These are phyloP conservation scores for Saccharomyces hybrid DNA, from an alignment of 1,139 yeast species.

Conservation along the genomic window DNA sequence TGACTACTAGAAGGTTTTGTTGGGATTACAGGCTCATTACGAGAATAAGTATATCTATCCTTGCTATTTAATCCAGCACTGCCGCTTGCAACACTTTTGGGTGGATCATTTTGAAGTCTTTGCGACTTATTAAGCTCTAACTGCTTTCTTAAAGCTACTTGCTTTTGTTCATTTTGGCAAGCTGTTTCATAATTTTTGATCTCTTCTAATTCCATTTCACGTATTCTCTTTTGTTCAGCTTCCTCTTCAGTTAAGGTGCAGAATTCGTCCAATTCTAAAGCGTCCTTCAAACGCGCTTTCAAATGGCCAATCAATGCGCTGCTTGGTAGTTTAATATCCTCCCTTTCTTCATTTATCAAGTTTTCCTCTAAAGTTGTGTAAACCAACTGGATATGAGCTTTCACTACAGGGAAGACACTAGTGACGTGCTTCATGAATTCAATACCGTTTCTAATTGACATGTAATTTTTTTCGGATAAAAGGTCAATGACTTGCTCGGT, in stretches of 20 bases:
- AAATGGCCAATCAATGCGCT: conserved; percentile 71
- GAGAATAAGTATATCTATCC: neutral
- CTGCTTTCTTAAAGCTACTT: conserved; percentile 20
- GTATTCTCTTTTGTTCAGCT: conserved; percentile 21
- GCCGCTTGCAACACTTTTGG: neutral
- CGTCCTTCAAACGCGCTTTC: conserved; percentile 46
- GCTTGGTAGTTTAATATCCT: conserved; percentile 73
- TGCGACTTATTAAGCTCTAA: conserved; percentile 17
- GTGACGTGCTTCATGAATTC: conserved; percentile 65
- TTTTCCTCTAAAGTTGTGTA: conserved; percentile 44
- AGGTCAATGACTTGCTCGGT: conserved; percentile 44
- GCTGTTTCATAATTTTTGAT: conserved; percentile 21
- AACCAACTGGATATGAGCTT: conserved; percentile 56
- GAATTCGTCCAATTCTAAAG: conserved; percentile 57
- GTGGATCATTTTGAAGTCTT: conserved; percentile 12
- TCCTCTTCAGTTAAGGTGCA: conserved; percentile 36
- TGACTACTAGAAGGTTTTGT: neutral
- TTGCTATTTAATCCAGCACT: neutral
- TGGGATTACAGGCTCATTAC: neutral
- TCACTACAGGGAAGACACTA: conserved; percentile 59
- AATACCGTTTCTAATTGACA: conserved; percentile 75
- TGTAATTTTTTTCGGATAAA: conserved; percentile 50
- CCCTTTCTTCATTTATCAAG: conserved; percentile 52
- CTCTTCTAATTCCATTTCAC: conserved; percentile 21
- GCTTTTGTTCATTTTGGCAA: conserved; percentile 28